phyloP scores from a whole-genome alignment of 768 basidiomycete genomes.

The Botryobasidium botryosum region DNA sequence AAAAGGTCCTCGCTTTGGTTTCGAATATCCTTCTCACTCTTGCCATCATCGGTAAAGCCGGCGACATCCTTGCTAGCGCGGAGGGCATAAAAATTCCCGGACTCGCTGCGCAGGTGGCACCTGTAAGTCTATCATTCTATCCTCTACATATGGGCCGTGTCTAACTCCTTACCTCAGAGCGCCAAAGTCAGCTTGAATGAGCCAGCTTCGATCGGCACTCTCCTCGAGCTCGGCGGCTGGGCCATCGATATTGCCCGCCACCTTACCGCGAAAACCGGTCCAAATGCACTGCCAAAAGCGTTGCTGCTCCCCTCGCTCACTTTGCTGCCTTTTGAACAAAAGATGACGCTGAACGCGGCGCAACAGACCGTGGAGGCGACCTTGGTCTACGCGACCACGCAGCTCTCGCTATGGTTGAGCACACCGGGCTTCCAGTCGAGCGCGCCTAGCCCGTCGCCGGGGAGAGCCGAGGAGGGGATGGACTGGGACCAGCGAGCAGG shows the following conservation, averaged over 20 bases:
- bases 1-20: conserved; percentile 52
- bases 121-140: conserved; percentile 11
- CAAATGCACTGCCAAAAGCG: too few species aligned
- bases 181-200: conserved; percentile 73
- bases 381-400: conserved; percentile 53
- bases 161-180: conserved; percentile 31
- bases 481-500: too few species aligned
- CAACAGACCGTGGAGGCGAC: conserved; percentile 45
- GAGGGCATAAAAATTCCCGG: background rate
- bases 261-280: too few species aligned
- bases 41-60: conserved; percentile 50
- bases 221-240: conserved; percentile 70
- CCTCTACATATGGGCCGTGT: background rate
- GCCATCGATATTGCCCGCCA: conserved; percentile 57
- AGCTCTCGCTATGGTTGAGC: conserved; percentile 52
- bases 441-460: too few species aligned
- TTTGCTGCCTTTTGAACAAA: conserved; percentile 18
- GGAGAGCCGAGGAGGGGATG: too few species aligned
- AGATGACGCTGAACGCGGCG: conserved; percentile 33
- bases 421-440: conserved; percentile 25
- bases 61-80: conserved; percentile 38
- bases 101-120: conserved; percentile 10
- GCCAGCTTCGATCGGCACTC: conserved; percentile 67
- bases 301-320: conserved; percentile 12
- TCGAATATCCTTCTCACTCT: conserved; percentile 54